These are phyloP conservation scores for Rhytidiadelphus loreus DNA, from an alignment of 225 moss, liverwort and hornwort species.

Conservation along the genomic window DNA sequence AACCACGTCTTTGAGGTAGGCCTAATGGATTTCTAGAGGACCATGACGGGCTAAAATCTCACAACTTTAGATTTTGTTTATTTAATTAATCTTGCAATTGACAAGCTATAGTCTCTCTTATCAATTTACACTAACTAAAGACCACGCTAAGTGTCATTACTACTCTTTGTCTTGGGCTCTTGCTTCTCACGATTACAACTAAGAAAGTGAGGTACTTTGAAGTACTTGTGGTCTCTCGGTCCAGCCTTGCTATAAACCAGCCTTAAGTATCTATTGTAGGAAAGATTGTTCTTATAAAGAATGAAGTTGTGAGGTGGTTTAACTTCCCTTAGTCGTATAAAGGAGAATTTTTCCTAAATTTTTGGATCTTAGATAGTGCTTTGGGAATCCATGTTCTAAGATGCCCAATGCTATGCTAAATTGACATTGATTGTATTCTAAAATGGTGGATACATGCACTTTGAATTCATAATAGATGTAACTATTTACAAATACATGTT, in stretches of 20 bases:
- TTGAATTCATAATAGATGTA: not conserved
- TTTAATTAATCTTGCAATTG: not conserved
- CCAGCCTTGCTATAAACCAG: fast-evolving
- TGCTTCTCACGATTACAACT: fast-evolving
- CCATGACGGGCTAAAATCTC: not conserved
- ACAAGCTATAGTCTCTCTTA: too few relatives aligned
- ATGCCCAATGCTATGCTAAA: not conserved
- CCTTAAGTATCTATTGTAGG: fast-evolving
- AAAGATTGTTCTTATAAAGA: not conserved
- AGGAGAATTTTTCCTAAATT: too few relatives aligned
- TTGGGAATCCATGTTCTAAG: fast-evolving
- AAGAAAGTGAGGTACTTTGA: fast-evolving
- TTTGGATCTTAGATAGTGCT: fast-evolving
- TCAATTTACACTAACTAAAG: too few relatives aligned
- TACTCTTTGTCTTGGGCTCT: not conserved
- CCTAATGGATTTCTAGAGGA: not conserved
- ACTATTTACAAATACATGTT: not conserved
- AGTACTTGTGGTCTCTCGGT: fast-evolving
- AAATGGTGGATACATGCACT: not conserved
- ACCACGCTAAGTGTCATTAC: not conserved
- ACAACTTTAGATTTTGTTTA: too few relatives aligned
- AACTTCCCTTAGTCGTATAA: too few relatives aligned
- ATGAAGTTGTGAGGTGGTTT: not conserved
- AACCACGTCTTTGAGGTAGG: not conserved
- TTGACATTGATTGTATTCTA: not conserved